A percentile compares a stretch with the other conserved stretches of the same genome.
These are phyloP conservation scores for Chlamydomonas sp. DNA, from an alignment of 139 green algal species.

Conservation along the genomic window DNA sequence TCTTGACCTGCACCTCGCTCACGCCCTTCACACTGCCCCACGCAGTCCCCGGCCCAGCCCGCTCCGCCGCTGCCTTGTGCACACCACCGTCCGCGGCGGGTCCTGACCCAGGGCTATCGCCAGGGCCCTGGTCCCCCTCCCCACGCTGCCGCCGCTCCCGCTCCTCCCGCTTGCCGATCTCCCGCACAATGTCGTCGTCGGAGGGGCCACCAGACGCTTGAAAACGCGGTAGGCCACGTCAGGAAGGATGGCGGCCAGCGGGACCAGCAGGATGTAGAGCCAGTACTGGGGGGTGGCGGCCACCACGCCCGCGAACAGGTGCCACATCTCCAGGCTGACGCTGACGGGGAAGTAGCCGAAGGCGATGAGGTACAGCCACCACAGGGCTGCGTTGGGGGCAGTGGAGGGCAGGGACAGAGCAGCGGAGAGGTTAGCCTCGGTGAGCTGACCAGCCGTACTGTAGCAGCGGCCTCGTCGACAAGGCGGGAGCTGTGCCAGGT, in stretches of 20 bases:
- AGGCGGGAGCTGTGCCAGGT: too few species aligned
- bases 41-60: too few species aligned
- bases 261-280: slow-evolving; percentile 66
- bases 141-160: not conserved
- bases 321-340: slow-evolving; percentile 63
- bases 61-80: too few species aligned
- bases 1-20: too few species aligned
- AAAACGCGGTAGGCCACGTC: slow-evolving; percentile 62
- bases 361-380: slow-evolving; percentile 78
- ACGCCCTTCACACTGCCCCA: too few species aligned
- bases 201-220: slow-evolving; percentile 50
- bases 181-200: slow-evolving; percentile 63
- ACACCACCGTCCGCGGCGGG: too few species aligned
- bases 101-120: too few species aligned
- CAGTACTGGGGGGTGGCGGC: slow-evolving; percentile 63
- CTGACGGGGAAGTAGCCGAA: slow-evolving; percentile 66
- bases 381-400: slow-evolving; percentile 56
- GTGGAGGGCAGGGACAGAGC: not conserved
- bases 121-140: not conserved
- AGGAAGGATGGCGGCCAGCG: slow-evolving; percentile 64
- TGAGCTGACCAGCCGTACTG: not conserved
- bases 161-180: slow-evolving; percentile 52
- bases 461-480: too few species aligned
- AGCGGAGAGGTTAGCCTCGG: not conserved
- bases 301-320: slow-evolving; percentile 63